A percentile compares a stretch with the other conserved stretches of the same genome.
These are phyloP conservation scores for Colletotrichum graminicola DNA, from an alignment of 2,329 filamentous ascomycete genomes.

Conservation along the genomic window DNA sequence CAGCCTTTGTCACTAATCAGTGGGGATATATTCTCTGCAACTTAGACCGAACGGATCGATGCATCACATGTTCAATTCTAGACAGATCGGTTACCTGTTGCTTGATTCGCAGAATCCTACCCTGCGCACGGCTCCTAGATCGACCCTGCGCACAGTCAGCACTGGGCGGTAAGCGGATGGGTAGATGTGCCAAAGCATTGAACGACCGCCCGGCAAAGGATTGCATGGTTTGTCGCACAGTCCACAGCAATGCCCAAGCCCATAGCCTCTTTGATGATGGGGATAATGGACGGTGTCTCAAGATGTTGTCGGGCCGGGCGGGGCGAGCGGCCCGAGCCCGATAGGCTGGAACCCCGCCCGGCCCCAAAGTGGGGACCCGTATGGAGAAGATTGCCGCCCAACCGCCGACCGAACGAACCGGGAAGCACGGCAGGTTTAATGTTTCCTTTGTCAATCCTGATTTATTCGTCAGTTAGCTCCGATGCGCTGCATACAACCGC, in stretches of 20 bases:
- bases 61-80: background rate
- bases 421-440: background rate
- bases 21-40: background rate
- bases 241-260: slow-evolving; percentile 5
- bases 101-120: background rate
- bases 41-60: background rate
- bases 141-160: slow-evolving; percentile 2
- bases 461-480: background rate
- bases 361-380: slow-evolving; percentile 20
- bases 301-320: slow-evolving; percentile 38
- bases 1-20: background rate
- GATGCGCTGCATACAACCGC: background rate
- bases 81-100: too few species aligned
- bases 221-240: slow-evolving; percentile 13
- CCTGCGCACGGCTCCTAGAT: slow-evolving; percentile 8
- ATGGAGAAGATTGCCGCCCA: slow-evolving; percentile 18
- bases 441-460: background rate
- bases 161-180: slow-evolving; percentile 6
- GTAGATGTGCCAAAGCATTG: slow-evolving; percentile 9
- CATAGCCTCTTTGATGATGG: background rate
- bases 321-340: slow-evolving; percentile 40
- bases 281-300: slow-evolving; percentile 34
- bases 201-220: slow-evolving; percentile 10
- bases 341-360: slow-evolving; percentile 28
- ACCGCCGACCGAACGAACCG: slow-evolving; percentile 24